Base-by-base conservation (phyloP, 768 basidiomycete genomes). In the Crucibulum laeve region DNA sequence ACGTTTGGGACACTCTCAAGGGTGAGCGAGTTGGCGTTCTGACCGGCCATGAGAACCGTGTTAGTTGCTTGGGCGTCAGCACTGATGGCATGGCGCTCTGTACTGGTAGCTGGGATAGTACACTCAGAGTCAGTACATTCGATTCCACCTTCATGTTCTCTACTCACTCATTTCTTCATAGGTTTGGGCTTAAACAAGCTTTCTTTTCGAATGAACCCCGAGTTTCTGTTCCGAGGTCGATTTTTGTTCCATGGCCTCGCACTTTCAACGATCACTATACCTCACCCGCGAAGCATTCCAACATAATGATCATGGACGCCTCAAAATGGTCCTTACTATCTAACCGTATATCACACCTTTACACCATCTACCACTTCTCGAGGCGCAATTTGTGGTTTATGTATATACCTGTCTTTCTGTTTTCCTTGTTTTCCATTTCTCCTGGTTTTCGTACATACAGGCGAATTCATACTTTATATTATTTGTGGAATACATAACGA, bases 1-100 rank as follows among this genome's bases (percentile, higher is more conserved):
- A 99, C 61, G 95, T 98, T 40, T 99, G 95, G 95, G 95, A 99
- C 62, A 97, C 94, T 22, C 75, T 99, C 58, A 96, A 95, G 67
- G 96, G 96, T 43, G 95, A 98, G 64, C 88, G 95, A 44, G 93
- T 99, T 30, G 95, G 95, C 45, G 96, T 99, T 41, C 68, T 99
- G 48, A 91, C 93, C 26, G 95, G 96, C 14, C 95, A 99, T 58
- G 95, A 99, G 75, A 99, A 99, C 73, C 75, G 95, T 51, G 93
- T 99, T 53, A 90, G 87, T 58, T 98, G 96, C 72, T 68, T 99
- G 53, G 95, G 95, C 43, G 96, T 98, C 52, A 91, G 87, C 52
- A 80, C 84, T 36, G 95, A 99, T 60, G 95, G 95, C 30, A 97
- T 97, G 87, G 95, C 95, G 36, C 83, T 99, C 46, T 97, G 95